These are phyloP conservation scores for Phytopythium cucurbitacearum DNA, from an alignment of 352 stramenopile species.

Conservation along the genomic window DNA sequence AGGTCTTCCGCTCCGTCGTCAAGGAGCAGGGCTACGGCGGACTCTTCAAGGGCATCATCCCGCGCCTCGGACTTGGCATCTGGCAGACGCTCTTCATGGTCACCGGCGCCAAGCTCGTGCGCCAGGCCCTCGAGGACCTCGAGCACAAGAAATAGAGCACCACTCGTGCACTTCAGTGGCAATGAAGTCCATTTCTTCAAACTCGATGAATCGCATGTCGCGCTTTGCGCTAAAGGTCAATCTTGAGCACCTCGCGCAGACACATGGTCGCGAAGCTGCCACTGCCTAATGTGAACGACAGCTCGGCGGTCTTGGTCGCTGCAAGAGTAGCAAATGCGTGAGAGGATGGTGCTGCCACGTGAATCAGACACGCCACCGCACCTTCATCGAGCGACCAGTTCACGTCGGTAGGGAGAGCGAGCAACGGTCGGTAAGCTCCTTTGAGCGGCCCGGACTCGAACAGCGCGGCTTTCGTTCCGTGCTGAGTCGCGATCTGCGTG, in stretches of 20 bases:
- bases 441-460: slow-evolving; percentile 39
- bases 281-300: slow-evolving; percentile 55
- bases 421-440: slow-evolving; percentile 52
- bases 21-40: slow-evolving; percentile 78
- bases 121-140: slow-evolving; percentile 71
- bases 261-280: slow-evolving; percentile 81
- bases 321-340: background rate
- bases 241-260: slow-evolving; percentile 58
- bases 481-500: slow-evolving; percentile 37
- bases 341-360: background rate
- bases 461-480: slow-evolving; percentile 38
- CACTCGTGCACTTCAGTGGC: background rate
- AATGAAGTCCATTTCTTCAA: slow-evolving; percentile 11
- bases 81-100: slow-evolving; percentile 94
- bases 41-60: slow-evolving; percentile 91
- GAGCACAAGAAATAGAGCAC: slow-evolving; percentile 29
- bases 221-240: slow-evolving; percentile 30
- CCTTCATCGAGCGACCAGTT: slow-evolving; percentile 31
- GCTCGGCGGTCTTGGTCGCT: slow-evolving; percentile 10
- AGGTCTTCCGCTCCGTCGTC: slow-evolving; percentile 85
- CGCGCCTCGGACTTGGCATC: slow-evolving; percentile 79
- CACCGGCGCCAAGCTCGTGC: slow-evolving; percentile 88
- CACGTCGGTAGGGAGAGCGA: slow-evolving; percentile 37
- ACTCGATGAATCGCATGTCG: background rate
- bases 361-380: slow-evolving; percentile 3